A percentile compares a stretch with the other conserved stretches of the same genome.
Evolutionary conservation across 2,329 filamentous ascomycete genomes (phyloP).

Genomic region (Ceratocystiopsis sp.): DNA sequence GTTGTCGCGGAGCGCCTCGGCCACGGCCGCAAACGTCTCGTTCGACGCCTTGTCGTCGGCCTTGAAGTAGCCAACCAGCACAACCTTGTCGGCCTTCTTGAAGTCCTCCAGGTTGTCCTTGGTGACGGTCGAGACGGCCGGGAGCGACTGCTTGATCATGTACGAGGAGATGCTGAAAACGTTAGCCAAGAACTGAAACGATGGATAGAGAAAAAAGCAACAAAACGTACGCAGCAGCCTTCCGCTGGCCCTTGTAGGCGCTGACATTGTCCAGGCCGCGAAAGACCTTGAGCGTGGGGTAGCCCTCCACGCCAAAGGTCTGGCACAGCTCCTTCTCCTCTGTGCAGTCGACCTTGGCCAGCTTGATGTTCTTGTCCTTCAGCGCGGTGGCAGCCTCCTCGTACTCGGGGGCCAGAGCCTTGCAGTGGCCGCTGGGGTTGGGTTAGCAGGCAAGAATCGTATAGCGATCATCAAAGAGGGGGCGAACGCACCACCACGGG

Average conservation of each 20-base stretch:
- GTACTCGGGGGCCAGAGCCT: constrained; percentile 87
- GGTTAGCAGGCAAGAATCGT: constrained; percentile 3
- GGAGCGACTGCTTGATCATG: constrained; percentile 97
- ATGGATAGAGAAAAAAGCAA: background rate
- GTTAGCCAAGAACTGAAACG: background rate
- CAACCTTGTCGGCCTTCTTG: constrained; percentile 96
- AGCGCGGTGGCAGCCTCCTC: constrained; percentile 70
- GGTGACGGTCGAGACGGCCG: constrained; percentile 69
- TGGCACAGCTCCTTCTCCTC: constrained; percentile 86
- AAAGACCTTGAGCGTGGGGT: constrained; percentile 99
- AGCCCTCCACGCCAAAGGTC: constrained; percentile 81
- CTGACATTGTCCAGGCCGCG: constrained; percentile 66
- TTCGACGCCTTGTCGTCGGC: constrained; percentile 69
- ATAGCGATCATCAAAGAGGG: background rate
- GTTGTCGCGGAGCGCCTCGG: constrained; percentile 65
- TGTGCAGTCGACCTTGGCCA: constrained; percentile 89
- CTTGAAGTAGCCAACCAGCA: constrained; percentile 76
- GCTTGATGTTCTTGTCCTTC: constrained; percentile 74
- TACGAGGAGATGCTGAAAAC: constrained; percentile 49
- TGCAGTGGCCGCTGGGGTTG: constrained; percentile 74
- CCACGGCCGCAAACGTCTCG: constrained; percentile 61
- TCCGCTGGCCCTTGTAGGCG: constrained; percentile 78
- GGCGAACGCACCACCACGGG: constrained; percentile 33
- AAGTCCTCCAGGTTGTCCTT: constrained; percentile 81
- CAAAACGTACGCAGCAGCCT: constrained; percentile 51